phyloP scores from a whole-genome alignment of 1,284 basidiomycete genomes.

The Puccinia polysora region DNA sequence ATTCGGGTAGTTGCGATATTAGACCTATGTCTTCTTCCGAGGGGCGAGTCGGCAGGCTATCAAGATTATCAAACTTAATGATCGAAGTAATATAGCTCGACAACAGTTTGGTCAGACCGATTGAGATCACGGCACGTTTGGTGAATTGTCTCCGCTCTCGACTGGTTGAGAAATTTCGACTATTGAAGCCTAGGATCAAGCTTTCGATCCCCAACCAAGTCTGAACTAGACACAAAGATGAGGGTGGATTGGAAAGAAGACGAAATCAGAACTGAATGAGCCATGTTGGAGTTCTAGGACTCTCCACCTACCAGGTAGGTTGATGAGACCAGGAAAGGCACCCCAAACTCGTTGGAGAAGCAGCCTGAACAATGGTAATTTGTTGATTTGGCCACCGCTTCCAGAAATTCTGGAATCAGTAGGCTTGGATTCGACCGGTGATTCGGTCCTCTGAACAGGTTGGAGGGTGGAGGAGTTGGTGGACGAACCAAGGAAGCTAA shows the following conservation, averaged over 20 bases:
- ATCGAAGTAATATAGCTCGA: slow-evolving; percentile 34
- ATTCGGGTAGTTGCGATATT: slow-evolving; percentile 13
- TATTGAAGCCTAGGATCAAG: slow-evolving; percentile 33
- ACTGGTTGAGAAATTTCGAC: slow-evolving; percentile 37
- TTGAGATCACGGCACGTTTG: slow-evolving; percentile 34
- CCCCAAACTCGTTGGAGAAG: slow-evolving; percentile 28
- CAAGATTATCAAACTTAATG: slow-evolving; percentile 1
- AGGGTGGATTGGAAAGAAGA: not conserved
- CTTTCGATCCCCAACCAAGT: slow-evolving; percentile 30
- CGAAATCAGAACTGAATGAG: not conserved
- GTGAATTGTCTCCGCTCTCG: slow-evolving; percentile 36
- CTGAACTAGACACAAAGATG: not conserved
- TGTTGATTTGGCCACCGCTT: not conserved
- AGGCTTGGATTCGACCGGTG: not conserved
- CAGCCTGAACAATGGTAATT: slow-evolving; percentile 22
- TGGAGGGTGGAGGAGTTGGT: not conserved
- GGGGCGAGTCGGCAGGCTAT: not conserved
- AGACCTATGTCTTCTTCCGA: not conserved
- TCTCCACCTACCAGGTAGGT: slow-evolving; percentile 12
- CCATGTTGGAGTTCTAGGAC: not conserved
- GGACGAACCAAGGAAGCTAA: slow-evolving; percentile 18
- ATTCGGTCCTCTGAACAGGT: not conserved
- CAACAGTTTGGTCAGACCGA: slow-evolving; percentile 29
- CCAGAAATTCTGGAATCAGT: not conserved
- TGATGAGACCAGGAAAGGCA: slow-evolving; percentile 14